Conservation (phyloP, 192 early-diverging fungal species). For the Anaeromyces robustus region DNA sequence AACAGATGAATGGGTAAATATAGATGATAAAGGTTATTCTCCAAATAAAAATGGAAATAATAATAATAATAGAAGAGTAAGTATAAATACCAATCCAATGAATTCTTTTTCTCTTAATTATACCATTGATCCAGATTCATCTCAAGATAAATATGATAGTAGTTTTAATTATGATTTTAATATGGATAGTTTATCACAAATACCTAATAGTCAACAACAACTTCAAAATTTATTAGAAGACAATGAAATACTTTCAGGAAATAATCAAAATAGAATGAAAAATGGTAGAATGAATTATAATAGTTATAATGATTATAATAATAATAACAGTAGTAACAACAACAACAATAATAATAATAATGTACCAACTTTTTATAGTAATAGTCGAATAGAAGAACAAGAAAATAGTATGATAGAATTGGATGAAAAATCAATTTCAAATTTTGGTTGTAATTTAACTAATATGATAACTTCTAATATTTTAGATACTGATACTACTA, state of each 20-base stretch:
- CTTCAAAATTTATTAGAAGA: background rate
- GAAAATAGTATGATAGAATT: background rate
- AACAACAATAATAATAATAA: no score
- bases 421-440: background rate
- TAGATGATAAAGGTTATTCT: background rate
- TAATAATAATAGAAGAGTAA: no score
- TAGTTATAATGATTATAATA: background rate
- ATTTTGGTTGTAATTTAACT: background rate
- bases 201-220: background rate
- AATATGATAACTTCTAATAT: background rate
- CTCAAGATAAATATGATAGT: background rate
- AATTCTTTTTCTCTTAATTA: no score
- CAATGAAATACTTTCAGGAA: background rate
- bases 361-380: background rate
- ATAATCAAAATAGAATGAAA: background rate
- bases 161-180: background rate
- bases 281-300: background rate
- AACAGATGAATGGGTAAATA: background rate
- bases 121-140: background rate
- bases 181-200: background rate
- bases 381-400: background rate
- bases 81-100: no score
- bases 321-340: no score
- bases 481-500: no score
- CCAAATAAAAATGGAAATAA: no score